Percentiles rank a stretch among this genome's conserved stretches.
These are phyloP conservation scores for Septoria linicola DNA, from an alignment of 2,329 filamentous ascomycete genomes.

Conservation along the genomic window DNA sequence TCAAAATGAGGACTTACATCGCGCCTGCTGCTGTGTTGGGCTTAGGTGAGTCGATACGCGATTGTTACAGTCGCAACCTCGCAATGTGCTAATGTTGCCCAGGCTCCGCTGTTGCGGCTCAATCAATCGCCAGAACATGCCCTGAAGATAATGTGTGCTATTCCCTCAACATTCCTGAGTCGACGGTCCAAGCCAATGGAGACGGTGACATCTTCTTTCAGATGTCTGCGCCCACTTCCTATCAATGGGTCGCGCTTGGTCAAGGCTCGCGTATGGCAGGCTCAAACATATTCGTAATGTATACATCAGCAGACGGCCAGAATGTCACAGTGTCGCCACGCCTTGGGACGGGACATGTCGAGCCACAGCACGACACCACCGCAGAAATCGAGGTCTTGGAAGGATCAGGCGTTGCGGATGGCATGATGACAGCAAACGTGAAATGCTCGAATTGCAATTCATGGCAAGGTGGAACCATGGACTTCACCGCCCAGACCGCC, in stretches of 20 bases:
- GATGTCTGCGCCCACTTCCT: constrained; percentile 53
- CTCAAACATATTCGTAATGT: constrained; percentile 60
- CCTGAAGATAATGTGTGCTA: constrained; percentile 44
- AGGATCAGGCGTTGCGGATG: constrained; percentile 54
- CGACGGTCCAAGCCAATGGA: constrained; percentile 49
- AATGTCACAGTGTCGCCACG: constrained; percentile 61
- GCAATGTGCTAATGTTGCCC: background rate
- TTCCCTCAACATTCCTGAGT: constrained; percentile 55
- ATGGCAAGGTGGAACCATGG: constrained; percentile 55
- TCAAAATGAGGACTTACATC: constrained; percentile 13
- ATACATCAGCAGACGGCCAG: constrained; percentile 51
- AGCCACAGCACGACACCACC: constrained; percentile 45
- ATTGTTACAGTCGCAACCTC: background rate
- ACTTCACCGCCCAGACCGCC: constrained; percentile 46
- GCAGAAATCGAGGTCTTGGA: constrained; percentile 52
- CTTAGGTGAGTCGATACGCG: constrained; percentile 11
- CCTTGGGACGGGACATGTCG: constrained; percentile 44
- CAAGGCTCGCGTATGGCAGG: constrained; percentile 56
- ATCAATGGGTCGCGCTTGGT: constrained; percentile 57
- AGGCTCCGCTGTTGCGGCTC: constrained; percentile 19
- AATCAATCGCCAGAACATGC: constrained; percentile 25
- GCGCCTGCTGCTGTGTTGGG: constrained; percentile 10
- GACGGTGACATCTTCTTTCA: constrained; percentile 59
- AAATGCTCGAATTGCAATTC: constrained; percentile 54
- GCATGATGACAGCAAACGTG: constrained; percentile 57